These are phyloP conservation scores for Aspergillus sp. DNA, from an alignment of 2,329 filamentous ascomycete genomes.

Conservation along the genomic window DNA sequence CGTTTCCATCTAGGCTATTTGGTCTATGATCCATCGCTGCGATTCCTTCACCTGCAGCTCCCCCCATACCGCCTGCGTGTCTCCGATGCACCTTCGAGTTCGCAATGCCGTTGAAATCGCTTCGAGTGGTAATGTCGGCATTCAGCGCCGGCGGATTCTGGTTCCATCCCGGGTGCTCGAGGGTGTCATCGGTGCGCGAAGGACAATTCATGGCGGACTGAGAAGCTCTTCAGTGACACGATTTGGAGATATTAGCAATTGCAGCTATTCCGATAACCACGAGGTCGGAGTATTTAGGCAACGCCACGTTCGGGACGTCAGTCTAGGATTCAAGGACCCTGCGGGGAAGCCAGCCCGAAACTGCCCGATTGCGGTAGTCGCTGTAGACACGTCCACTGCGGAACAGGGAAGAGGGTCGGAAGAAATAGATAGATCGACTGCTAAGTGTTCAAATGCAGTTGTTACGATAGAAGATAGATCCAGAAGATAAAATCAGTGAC, in stretches of 20 bases:
- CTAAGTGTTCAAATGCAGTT: background rate
- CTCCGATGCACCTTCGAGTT: slow-evolving; percentile 57
- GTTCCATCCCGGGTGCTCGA: slow-evolving; percentile 58
- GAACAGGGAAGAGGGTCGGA: slow-evolving; percentile 8
- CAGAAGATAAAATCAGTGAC: background rate
- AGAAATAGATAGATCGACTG: background rate
- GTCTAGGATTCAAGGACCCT: slow-evolving; percentile 11
- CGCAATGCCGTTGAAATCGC: slow-evolving; percentile 63
- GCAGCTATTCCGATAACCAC: background rate
- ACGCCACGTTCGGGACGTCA: slow-evolving; percentile 3
- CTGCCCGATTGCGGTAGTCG: slow-evolving; percentile 23
- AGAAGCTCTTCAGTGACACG: background rate
- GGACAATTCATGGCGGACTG: slow-evolving; percentile 62
- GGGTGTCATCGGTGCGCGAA: slow-evolving; percentile 60
- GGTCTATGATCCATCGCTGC: slow-evolving; percentile 25
- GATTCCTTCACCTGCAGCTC: slow-evolving; percentile 26
- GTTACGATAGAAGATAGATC: background rate
- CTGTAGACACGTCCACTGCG: slow-evolving; percentile 10
- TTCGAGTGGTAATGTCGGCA: slow-evolving; percentile 62
- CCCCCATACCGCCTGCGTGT: slow-evolving; percentile 30
- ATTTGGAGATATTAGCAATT: background rate
- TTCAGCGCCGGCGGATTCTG: slow-evolving; percentile 62
- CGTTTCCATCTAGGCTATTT: slow-evolving; percentile 24
- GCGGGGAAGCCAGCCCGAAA: slow-evolving; percentile 24
- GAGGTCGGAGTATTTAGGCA: background rate